Evolutionary conservation across 805 yeast species (phyloP), one percentile per base, ranked within the genome.

Genomic region (Vanderwaltozyma tropicalis): DNA sequence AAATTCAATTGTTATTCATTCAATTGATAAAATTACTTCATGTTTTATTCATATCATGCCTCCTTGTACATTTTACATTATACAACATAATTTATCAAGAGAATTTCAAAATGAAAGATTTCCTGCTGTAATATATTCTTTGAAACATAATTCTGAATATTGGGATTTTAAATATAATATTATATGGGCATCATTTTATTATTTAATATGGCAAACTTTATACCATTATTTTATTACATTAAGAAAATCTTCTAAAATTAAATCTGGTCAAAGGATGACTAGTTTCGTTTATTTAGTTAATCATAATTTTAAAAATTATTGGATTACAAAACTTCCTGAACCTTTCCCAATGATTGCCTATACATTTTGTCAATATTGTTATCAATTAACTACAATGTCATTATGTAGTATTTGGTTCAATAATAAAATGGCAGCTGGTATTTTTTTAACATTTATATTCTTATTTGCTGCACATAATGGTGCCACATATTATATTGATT

Each of bases 221-320:
- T 89, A 89, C 60, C 96, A 88, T 60, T 86, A 85, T 60, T 89
- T 89, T 61, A 89, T 89, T 51, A 88, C 96, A 1, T 73, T 88
- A 41, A 74, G 75, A 37, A 69, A 78, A 37, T 78, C 84, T 26
- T 83, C 81, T 37, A 77, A 87, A 64, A 89, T 89, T 47, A 78
- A 78, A 53, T 76, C 81, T 4, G 97, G 97, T 0, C 47, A 55
- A 41, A 72, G 81, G 45, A 82, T 79, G 17, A 89, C 96, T 0
- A 82, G 94, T 12, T 89, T 89, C 59, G 86, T 84, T 41, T 84
- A 78, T 66, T 67, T 89, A 50, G 76, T 94, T 41, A 75, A 55
- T 68, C 85, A 35, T 78, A 85, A 59, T 68, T 78, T 29, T 68
- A 77, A 40, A 70, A 76, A 21, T 61, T 67, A 33, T 52, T 89